Evolutionary conservation across 1,284 basidiomycete species (phyloP), one percentile per base, ranked within the genome.

Genomic region (Exobasidium cylindrosporum): DNA sequence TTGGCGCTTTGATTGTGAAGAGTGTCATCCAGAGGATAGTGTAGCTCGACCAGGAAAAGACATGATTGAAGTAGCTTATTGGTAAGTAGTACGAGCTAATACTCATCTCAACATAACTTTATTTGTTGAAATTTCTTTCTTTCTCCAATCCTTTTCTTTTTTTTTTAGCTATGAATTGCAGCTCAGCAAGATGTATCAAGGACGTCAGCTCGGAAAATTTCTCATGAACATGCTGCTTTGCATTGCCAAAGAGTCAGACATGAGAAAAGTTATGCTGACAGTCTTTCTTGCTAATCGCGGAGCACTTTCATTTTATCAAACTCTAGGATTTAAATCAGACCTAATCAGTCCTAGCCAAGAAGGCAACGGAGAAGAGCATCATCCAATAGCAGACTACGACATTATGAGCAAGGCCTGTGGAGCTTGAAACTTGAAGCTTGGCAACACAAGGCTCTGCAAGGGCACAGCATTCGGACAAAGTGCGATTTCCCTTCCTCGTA

Each of bases 1-100:
- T 21, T 55, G 31, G 31, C 53, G 53, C 17, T 55, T 55, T 55
- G 53, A 55, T 44, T n/a, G 3, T 14, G 53, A 55, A 55, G 53
- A 55, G 4, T 55, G 53, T 35, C 14, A 35, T 40, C 3, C n/a
- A 55, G 29, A 55, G 14, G 53, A 55, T 44, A 13, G 13, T n/a
- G 21, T 55, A 14, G 53, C 53, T 14, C 31, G 53, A 55, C n/a
- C 14, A 44, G 53, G 53, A 3, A 35, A 40, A 32, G 3, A 31
- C 21, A 35, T 4, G 29, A 28, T 40, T 29, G 53, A 35, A 26
- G 30, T 40, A 31, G 53, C 21, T 14, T 35, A 55, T 35, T 28
- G 7, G 47, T 26, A 23, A 50, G 23, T 50, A n/a, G 47, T 14
- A 50, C 24, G 23, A 31, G 47, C n/a, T n/a, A n/a, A n/a, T n/a